Evolutionary conservation across 768 basidiomycete genomes (phyloP), one percentile per base, ranked within the genome.

Genomic region (Hydnomerulius pinastri): DNA sequence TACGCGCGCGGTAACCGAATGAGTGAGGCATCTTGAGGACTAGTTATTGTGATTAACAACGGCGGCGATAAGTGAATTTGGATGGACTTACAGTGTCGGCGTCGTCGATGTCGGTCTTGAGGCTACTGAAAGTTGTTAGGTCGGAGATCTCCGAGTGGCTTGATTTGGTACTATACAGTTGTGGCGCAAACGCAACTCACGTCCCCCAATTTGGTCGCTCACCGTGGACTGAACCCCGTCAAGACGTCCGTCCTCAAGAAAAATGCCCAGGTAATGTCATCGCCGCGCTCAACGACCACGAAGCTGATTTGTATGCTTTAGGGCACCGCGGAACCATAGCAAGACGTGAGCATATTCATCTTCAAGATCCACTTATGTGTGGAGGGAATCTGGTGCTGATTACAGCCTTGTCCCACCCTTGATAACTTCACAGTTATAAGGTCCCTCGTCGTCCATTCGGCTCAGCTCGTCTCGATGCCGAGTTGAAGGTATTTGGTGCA

Each of bases 1-100:
- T 98, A 65, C 96, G 94, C 90, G 96, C 96, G 72, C 96, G 88
- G 81, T 95, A 92, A 92, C 96, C 96, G 84, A 87, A 99, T 50
- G 96, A 98, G 92, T 98, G 93, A 80, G 96, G 96, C 96, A 99
- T 98, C 73, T 86, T 85, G 83, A 80, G 70, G 77, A 59, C 79
- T 86, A 64, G 28, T 43, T 3, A 32, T 48, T 38, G 46, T 39
- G 27, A 44, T 53, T 35, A 57, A 46, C 11, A 20, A 18, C 46
- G 52, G 44, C 46, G 52, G 58, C 52, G 51, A 49, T n/a, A 27
- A 57, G 53, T 39, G 54, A 45, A 57, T 54, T 23, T 46, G 45
- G 41, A 28, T 17, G 5, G 54, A 75, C 81, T 70, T 68, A 81
- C 78, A 70, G 59, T 63, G 57, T 70, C 65, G 71, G 67, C 58